Evolutionary conservation across 2,329 filamentous ascomycete species (phyloP).

Genomic region (Fusarium brachygibbosum): DNA sequence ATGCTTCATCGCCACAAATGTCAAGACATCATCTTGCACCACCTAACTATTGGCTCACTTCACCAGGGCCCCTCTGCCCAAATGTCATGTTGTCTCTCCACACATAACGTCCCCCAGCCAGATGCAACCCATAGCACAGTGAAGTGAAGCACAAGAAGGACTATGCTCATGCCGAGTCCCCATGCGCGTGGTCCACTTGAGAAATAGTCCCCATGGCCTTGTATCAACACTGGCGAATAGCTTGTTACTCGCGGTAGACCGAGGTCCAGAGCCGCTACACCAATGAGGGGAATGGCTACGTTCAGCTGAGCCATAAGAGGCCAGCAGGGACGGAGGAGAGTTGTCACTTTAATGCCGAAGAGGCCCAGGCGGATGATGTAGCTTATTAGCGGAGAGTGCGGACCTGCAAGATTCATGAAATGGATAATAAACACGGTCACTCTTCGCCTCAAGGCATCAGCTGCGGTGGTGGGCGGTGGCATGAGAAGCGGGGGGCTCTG

Average conservation of each 20-base stretch:
- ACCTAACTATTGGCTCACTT: not conserved
- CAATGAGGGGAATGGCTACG: slow-evolving; percentile 75
- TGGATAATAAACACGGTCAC: slow-evolving; percentile 55
- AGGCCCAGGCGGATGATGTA: slow-evolving; percentile 66
- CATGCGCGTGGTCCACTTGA: slow-evolving; percentile 42
- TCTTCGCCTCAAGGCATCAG: slow-evolving; percentile 53
- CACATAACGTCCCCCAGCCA: slow-evolving; percentile 54
- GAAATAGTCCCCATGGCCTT: slow-evolving; percentile 34
- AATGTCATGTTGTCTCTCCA: slow-evolving; percentile 43
- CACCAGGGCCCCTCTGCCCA: slow-evolving; percentile 53
- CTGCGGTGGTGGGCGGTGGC: slow-evolving; percentile 60
- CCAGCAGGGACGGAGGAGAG: slow-evolving; percentile 76
- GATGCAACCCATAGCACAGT: slow-evolving; percentile 53
- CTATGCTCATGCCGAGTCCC: slow-evolving; percentile 51
- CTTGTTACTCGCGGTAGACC: slow-evolving; percentile 53
- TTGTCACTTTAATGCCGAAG: slow-evolving; percentile 77
- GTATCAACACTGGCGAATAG: slow-evolving; percentile 20
- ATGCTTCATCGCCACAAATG: not conserved
- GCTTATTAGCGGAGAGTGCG: slow-evolving; percentile 50
- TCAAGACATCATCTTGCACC: slow-evolving; percentile 4
- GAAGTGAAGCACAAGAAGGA: slow-evolving; percentile 54
- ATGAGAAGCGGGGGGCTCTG: slow-evolving; percentile 62
- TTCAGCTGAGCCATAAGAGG: slow-evolving; percentile 76
- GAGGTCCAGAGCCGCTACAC: slow-evolving; percentile 77
- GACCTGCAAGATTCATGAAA: slow-evolving; percentile 42